A percentile compares a stretch with the other conserved stretches of the same genome.
These are phyloP conservation scores for Alternaria hordeiaustralica DNA, from an alignment of 2,329 filamentous ascomycete genomes.

Conservation along the genomic window DNA sequence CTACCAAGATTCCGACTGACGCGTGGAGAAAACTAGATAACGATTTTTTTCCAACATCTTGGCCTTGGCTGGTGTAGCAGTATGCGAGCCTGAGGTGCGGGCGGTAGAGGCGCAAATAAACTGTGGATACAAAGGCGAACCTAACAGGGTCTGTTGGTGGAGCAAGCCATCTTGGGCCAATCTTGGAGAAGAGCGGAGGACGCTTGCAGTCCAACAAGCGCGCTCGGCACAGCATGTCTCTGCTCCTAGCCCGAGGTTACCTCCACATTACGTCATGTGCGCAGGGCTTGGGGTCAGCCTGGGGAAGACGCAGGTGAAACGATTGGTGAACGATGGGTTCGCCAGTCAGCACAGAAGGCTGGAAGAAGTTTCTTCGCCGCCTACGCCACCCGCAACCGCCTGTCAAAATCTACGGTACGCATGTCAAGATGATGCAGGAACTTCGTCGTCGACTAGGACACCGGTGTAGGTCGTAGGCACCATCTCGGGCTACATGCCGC, in stretches of 20 bases:
- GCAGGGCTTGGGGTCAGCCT: slow-evolving; percentile 8
- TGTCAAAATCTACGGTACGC: neutral
- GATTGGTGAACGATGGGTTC: slow-evolving; percentile 1
- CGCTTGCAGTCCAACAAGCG: slow-evolving; percentile 33
- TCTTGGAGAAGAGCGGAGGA: slow-evolving; percentile 29
- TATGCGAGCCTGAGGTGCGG: slow-evolving; percentile 26
- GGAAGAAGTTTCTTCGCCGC: neutral
- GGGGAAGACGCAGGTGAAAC: neutral
- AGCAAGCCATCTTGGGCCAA: slow-evolving; percentile 28
- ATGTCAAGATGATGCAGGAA: slow-evolving; percentile 3
- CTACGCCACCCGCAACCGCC: neutral
- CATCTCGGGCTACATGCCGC: slow-evolving; percentile 19
- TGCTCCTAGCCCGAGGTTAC: slow-evolving; percentile 24
- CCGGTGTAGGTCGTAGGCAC: slow-evolving; percentile 7
- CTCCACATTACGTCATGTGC: slow-evolving; percentile 30
- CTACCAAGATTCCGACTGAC: slow-evolving; percentile 27
- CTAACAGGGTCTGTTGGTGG: slow-evolving; percentile 34
- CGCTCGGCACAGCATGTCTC: slow-evolving; percentile 29
- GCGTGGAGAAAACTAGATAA: slow-evolving; percentile 39
- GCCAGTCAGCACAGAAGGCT: neutral
- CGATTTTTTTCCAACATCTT: slow-evolving; percentile 33
- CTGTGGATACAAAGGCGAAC: slow-evolving; percentile 33
- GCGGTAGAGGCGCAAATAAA: slow-evolving; percentile 35
- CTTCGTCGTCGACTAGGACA: neutral
- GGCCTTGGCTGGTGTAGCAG: slow-evolving; percentile 39